A percentile compares a stretch with the other conserved stretches of the same genome.
These are phyloP conservation scores for Penicillium sp. DNA, from an alignment of 2,329 filamentous ascomycete species.

Conservation along the genomic window DNA sequence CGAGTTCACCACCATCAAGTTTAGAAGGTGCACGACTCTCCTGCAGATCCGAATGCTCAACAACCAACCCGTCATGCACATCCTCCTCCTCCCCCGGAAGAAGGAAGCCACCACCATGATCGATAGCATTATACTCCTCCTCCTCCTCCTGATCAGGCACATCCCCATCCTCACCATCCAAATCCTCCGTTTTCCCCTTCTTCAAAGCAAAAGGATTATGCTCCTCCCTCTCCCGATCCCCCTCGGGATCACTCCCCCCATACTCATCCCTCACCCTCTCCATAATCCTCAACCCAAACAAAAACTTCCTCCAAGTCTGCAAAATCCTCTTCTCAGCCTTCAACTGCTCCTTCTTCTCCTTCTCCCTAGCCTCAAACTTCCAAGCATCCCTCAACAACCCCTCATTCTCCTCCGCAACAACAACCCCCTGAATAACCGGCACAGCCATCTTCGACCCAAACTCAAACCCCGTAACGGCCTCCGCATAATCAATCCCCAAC, in stretches of 20 bases:
- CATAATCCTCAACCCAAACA: conserved; percentile 79
- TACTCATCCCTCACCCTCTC: conserved; percentile 74
- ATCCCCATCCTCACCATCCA: conserved; percentile 4
- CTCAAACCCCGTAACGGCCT: conserved; percentile 94
- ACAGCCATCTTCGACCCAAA: conserved; percentile 94
- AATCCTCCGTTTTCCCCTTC: conserved; percentile 11
- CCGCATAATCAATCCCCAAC: conserved; percentile 81
- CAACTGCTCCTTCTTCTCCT: conserved; percentile 72
- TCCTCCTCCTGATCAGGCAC: conserved; percentile 12
- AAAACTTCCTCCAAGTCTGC: conserved; percentile 77
- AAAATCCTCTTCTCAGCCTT: conserved; percentile 73
- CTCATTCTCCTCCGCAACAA: conserved; percentile 77
- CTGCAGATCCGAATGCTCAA: conserved; percentile 25
- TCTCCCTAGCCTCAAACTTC: conserved; percentile 71
- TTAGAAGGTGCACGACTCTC: neutral
- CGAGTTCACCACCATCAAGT: neutral
- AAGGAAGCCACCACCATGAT: conserved; percentile 29
- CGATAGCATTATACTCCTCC: conserved; percentile 16
- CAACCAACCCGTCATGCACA: conserved; percentile 28
- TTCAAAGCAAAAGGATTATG: conserved; percentile 37
- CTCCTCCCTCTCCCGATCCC: conserved; percentile 31
- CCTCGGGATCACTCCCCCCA: conserved; percentile 49
- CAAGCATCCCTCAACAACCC: conserved; percentile 73
- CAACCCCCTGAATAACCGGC: conserved; percentile 84
- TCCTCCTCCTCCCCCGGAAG: conserved; percentile 23